phyloP scores from a whole-genome alignment of 148 eudicot species.

The Heliosperma pusillum region DNA sequence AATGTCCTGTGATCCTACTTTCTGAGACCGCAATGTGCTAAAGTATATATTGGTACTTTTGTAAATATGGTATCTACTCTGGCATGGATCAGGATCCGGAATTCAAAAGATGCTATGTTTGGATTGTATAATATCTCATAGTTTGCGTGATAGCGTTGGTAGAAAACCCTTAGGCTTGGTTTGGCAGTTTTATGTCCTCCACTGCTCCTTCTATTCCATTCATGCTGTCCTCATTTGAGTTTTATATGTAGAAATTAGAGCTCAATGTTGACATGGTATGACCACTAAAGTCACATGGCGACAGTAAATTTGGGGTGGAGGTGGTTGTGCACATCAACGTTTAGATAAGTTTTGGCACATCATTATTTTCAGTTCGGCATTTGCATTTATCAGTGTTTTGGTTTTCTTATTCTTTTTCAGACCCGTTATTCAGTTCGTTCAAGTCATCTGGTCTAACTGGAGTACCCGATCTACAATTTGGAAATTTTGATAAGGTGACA shows the following conservation, averaged over 20 bases:
- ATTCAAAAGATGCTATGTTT: not conserved
- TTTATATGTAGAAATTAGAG: not conserved
- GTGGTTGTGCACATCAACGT: not conserved
- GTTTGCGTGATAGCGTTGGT: not conserved
- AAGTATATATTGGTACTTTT: not conserved
- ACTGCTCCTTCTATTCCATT: not conserved
- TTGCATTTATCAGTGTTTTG: not conserved
- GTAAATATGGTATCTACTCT: no score
- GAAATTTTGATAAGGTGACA: conserved; percentile 57
- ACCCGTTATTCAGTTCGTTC: conserved; percentile 47
- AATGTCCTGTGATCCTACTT: not conserved
- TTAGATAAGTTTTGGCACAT: not conserved
- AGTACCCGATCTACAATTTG: conserved; percentile 53
- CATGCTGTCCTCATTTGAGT: not conserved
- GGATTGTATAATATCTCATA: not conserved
- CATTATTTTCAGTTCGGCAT: not conserved
- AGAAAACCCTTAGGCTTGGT: conserved; percentile 4
- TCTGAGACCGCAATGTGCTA: not conserved
- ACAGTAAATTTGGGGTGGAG: not conserved
- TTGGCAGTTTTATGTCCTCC: not conserved
- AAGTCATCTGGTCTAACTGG: conserved; percentile 39
- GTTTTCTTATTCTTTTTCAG: conserved; percentile 29
- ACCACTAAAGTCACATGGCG: not conserved
- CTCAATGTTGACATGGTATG: not conserved
- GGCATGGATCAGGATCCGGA: no score